These are phyloP conservation scores for Pelargonium citronellum DNA, from an alignment of 441 rosid species.

Conservation along the genomic window DNA sequence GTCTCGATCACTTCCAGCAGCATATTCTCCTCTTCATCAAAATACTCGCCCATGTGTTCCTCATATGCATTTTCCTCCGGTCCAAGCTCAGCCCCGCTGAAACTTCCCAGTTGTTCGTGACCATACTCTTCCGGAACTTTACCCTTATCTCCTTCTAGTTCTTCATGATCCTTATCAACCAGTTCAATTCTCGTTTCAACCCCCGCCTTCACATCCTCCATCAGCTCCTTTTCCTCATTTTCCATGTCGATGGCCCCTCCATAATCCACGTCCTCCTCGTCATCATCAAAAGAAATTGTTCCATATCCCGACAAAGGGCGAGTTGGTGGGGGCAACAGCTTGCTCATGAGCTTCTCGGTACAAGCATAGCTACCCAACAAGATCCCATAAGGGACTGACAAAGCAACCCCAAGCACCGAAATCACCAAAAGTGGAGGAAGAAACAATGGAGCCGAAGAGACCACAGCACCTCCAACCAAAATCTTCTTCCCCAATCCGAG, in stretches of 20 bases:
- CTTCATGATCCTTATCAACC: conserved; percentile 17
- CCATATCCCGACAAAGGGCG: conserved; percentile 19
- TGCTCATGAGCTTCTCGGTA: conserved; percentile 61
- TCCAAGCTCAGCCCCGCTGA: neutral
- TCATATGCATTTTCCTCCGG: conserved; percentile 9
- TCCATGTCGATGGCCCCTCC: conserved; percentile 18
- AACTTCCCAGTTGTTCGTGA: neutral
- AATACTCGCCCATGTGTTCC: conserved; percentile 2
- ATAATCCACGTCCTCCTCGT: conserved; percentile 10
- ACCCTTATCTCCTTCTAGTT: conserved; percentile 4
- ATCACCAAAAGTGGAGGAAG: conserved; percentile 58
- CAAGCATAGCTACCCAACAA: conserved; percentile 69
- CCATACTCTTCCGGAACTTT: neutral
- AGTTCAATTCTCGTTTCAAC: conserved; percentile 23
- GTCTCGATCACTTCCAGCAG: conserved; percentile 14
- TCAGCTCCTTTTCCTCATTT: conserved; percentile 29
- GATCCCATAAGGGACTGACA: conserved; percentile 59
- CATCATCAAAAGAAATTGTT: conserved; percentile 14
- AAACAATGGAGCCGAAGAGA: conserved; percentile 58
- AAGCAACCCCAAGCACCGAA: conserved; percentile 53
- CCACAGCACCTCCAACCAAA: conserved; percentile 46
- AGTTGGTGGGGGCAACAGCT: conserved; percentile 35
- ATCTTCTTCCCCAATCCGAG: conserved; percentile 56
- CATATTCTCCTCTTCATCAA: conserved; percentile 20
- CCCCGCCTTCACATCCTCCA: conserved; percentile 21